These are phyloP conservation scores for Myriosclerotinia curreyana DNA, from an alignment of 2,329 filamentous ascomycete species.

Conservation along the genomic window DNA sequence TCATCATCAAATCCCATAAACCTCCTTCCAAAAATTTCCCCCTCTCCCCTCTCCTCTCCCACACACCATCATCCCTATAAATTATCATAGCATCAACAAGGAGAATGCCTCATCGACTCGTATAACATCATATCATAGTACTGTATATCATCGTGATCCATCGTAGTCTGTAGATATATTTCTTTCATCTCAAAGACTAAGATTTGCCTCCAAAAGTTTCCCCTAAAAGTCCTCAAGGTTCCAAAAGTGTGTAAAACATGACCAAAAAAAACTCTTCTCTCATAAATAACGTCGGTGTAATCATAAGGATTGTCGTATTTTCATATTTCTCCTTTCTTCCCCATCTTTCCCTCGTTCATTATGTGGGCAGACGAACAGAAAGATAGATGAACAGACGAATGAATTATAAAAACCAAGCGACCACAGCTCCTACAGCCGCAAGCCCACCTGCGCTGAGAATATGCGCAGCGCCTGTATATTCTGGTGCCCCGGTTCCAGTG, in stretches of 20 bases:
- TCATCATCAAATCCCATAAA: too few relatives aligned
- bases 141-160: too few relatives aligned
- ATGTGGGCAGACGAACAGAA: too few relatives aligned
- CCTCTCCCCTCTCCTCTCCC: too few relatives aligned
- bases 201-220: too few relatives aligned
- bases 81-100: too few relatives aligned
- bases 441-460: not conserved
- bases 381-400: not conserved
- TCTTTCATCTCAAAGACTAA: too few relatives aligned
- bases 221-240: not conserved
- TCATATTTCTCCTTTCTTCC: not conserved
- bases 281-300: not conserved
- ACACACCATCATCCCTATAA: too few relatives aligned
- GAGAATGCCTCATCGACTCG: too few relatives aligned
- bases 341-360: not conserved
- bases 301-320: conserved; percentile 1
- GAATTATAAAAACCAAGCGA: conserved; percentile 1
- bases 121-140: too few relatives aligned
- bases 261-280: not conserved
- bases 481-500: conserved; percentile 11
- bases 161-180: too few relatives aligned
- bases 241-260: conserved; percentile 14
- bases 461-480: conserved; percentile 14
- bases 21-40: too few relatives aligned
- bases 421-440: not conserved